Evolutionary conservation across 2,329 filamentous ascomycete genomes (phyloP).

Genomic region (Myriangium duriaei): DNA sequence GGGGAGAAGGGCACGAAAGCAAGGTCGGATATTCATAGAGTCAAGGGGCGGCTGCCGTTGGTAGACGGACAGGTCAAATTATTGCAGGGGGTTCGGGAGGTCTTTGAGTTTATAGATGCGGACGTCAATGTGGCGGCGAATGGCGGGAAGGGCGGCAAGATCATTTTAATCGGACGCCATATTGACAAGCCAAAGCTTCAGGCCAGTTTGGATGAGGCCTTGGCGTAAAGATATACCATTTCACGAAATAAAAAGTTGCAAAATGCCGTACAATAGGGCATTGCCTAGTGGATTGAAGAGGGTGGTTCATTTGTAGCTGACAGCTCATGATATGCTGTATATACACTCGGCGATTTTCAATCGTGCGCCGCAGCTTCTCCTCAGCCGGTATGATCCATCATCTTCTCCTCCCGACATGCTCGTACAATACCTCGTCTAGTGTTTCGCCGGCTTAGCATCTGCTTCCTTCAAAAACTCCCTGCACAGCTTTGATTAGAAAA

Average conservation of each 20-base stretch:
- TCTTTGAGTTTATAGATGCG: slow-evolving; percentile 77
- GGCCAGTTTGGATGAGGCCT: slow-evolving; percentile 16
- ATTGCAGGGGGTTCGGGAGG: slow-evolving; percentile 80
- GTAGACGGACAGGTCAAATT: slow-evolving; percentile 56
- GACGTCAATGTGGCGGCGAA: slow-evolving; percentile 5
- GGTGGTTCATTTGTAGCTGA: neutral
- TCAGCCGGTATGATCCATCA: neutral
- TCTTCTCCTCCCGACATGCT: slow-evolving; percentile 1
- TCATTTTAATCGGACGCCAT: slow-evolving; percentile 25
- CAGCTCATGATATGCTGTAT: neutral
- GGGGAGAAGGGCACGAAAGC: slow-evolving; percentile 43
- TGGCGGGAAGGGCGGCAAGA: slow-evolving; percentile 15
- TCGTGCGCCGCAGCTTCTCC: neutral
- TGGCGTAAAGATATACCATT: too few species aligned
- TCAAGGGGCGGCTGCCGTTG: slow-evolving; percentile 68
- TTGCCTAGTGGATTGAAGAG: too few species aligned
- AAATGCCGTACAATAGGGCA: too few species aligned
- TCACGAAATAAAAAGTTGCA: too few species aligned
- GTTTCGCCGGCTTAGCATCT: slow-evolving; percentile 34
- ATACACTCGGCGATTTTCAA: neutral
- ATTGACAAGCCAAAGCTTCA: slow-evolving; percentile 17
- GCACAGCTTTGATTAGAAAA: slow-evolving; percentile 2
- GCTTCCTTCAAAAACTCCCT: slow-evolving; percentile 41
- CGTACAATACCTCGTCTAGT: slow-evolving; percentile 17
- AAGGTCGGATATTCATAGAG: slow-evolving; percentile 69